These are phyloP conservation scores for Eutrema yunnanense DNA, from an alignment of 345 rosid species.

Conservation along the genomic window DNA sequence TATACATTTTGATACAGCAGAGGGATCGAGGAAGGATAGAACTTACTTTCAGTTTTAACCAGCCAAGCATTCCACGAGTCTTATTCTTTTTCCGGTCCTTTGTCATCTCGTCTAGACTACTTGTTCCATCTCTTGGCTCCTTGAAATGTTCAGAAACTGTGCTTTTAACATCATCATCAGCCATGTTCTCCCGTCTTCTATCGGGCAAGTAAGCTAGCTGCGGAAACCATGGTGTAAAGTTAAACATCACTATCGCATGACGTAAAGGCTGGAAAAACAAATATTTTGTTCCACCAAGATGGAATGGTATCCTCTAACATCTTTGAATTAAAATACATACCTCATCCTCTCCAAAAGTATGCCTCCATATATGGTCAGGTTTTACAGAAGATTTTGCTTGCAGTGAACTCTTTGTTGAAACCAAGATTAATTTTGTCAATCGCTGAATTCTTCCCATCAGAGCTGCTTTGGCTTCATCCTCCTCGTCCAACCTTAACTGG, in stretches of 20 bases:
- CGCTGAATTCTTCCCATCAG: conserved; percentile 98
- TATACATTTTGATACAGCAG: conserved; percentile 4
- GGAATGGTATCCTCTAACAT: not conserved
- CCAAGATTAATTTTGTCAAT: conserved; percentile 93
- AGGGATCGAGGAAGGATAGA: conserved; percentile 1
- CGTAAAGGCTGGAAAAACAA: not conserved
- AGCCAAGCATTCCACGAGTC: conserved; percentile 83
- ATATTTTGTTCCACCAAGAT: not conserved
- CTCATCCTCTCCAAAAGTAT: conserved; percentile 69
- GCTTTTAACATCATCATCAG: conserved; percentile 61
- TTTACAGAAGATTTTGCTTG: conserved; percentile 56
- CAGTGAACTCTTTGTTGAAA: conserved; percentile 83
- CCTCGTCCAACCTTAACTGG: conserved; percentile 96
- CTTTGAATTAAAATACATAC: conserved; percentile 34
- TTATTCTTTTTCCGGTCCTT: conserved; percentile 61
- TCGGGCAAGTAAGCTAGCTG: conserved; percentile 53
- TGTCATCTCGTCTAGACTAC: conserved; percentile 58
- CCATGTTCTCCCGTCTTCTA: conserved; percentile 53
- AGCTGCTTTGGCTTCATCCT: conserved; percentile 99
- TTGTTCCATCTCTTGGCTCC: conserved; percentile 50
- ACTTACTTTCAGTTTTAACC: conserved; percentile 78
- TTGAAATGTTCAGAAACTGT: conserved; percentile 48
- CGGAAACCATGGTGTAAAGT: conserved; percentile 7
- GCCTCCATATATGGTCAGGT: conserved; percentile 69
- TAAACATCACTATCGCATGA: conserved; percentile 15